A percentile compares a stretch with the other conserved stretches of the same genome.
These are phyloP conservation scores for Mycena latifolia DNA, from an alignment of 768 basidiomycete genomes.

Conservation along the genomic window DNA sequence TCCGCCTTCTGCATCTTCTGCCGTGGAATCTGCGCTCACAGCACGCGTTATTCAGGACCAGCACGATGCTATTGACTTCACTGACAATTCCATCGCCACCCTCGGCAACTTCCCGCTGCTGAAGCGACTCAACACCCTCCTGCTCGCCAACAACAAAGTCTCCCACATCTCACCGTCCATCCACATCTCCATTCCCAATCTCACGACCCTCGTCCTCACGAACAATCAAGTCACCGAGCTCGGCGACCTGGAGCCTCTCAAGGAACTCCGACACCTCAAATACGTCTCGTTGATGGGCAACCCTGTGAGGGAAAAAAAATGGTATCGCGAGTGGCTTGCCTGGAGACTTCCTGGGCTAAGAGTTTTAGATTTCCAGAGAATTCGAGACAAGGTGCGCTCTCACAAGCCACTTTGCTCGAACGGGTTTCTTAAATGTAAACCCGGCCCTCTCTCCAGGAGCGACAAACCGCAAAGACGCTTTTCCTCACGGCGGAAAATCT, in stretches of 20 bases:
- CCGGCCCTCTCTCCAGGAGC: constrained; percentile 69
- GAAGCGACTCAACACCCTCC: constrained; percentile 84
- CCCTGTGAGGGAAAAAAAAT: constrained; percentile 91
- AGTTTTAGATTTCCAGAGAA: constrained; percentile 95
- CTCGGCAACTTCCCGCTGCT: constrained; percentile 91
- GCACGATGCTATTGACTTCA: constrained; percentile 94
- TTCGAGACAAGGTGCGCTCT: constrained; percentile 90
- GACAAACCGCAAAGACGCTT: constrained; percentile 75
- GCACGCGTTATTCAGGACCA: constrained; percentile 72
- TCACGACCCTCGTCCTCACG: constrained; percentile 85
- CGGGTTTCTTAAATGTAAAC: constrained; percentile 39
- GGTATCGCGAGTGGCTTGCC: constrained; percentile 97
- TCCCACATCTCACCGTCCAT: constrained; percentile 85
- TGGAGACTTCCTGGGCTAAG: constrained; percentile 89
- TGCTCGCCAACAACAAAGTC: constrained; percentile 93
- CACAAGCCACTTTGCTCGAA: constrained; percentile 48
- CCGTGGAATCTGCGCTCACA: constrained; percentile 33
- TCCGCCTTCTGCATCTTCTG: constrained; percentile 57
- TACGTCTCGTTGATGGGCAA: constrained; percentile 85
- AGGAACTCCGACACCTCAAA: constrained; percentile 79
- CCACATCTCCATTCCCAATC: constrained; percentile 86
- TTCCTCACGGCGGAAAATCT: constrained; percentile 87
- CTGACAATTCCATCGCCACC: constrained; percentile 87
- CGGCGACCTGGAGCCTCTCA: constrained; percentile 88
- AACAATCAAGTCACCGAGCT: constrained; percentile 86